Evolutionary conservation across 768 basidiomycete species (phyloP), one percentile per base, ranked within the genome.

Genomic region (Phlebiopsis gigantea): DNA sequence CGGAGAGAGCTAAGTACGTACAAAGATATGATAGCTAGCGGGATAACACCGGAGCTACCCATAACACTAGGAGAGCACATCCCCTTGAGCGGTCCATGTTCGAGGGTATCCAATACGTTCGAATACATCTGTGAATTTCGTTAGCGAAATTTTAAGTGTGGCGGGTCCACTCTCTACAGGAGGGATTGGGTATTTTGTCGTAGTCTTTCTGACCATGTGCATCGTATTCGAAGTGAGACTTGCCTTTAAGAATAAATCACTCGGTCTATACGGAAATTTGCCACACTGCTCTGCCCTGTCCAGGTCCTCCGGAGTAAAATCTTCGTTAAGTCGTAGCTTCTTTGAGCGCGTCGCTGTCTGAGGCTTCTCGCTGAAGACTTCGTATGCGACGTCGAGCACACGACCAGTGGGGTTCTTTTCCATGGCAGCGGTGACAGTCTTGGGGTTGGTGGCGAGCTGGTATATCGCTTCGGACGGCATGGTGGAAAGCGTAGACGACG

Each of bases 31-130:
- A 87, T 77, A 6, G 79, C 73, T 30, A 87, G 71, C 14, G 84
- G 86, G 29, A 86, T 77, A 15, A 84, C 83, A 6, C 83, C 84
- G 14, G 78, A 80, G 8, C 78, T 76, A 1, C 79, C 87, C 51
- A 88, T 69, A n/a, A 88, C 71, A 7, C 81, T 74, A 0, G 87
- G 87, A 1, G 84, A 82, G 49, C 80, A 78, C 57, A 85, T 71
- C 9, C 80, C 80, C 1, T 77, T 76, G 58, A 82, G 71, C 0
- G 82, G 80, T 59, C 84, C 75, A 54, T 68, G 67, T 22, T 85
- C 77, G 1, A 89, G 71, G 1, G 78, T 77, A n/a, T 75, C 74
- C 19, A 88, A 69, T n/a, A 82, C 77, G 49, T 86, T 81, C 39
- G 75, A 71, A 59, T 85, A 88, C 52, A 88, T 80, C 84, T 85